A percentile compares a stretch with the other conserved stretches of the same genome.
phyloP scores from a whole-genome alignment of 108 stramenopile genomes.

The Stephanodiscus triporus region DNA sequence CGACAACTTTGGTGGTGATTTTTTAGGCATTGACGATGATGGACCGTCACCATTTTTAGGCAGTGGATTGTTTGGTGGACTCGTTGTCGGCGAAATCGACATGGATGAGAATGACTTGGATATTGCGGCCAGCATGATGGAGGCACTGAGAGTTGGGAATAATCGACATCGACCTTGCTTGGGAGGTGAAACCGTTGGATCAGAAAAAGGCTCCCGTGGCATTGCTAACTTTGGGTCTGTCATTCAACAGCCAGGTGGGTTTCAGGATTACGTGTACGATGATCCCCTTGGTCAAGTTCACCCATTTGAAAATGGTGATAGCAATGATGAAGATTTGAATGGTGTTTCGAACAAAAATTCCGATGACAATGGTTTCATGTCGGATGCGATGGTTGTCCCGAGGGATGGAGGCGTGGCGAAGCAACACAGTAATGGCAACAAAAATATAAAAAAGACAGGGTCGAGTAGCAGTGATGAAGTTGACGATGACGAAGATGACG shows the following conservation, averaged over 20 bases:
- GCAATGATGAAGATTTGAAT: constrained; percentile 31
- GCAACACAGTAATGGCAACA: not conserved
- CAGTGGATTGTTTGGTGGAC: constrained; percentile 54
- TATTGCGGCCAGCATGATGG: constrained; percentile 91
- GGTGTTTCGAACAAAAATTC: constrained; percentile 8
- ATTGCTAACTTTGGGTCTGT: constrained; percentile 41
- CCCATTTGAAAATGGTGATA: constrained; percentile 20
- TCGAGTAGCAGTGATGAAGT: constrained; percentile 20
- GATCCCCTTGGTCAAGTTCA: constrained; percentile 38
- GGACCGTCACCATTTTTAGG: constrained; percentile 33
- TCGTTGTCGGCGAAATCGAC: constrained; percentile 69
- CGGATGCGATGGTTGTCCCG: constrained; percentile 43
- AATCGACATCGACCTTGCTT: constrained; percentile 29
- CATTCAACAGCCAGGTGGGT: constrained; percentile 21
- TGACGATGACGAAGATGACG: constrained; percentile 31
- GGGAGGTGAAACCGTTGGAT: constrained; percentile 20
- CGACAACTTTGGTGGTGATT: constrained; percentile 58
- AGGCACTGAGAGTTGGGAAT: constrained; percentile 57
- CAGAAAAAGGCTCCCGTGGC: not conserved
- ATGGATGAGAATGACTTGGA: constrained; percentile 91
- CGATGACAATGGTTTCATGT: constrained; percentile 40
- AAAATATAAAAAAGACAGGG: constrained; percentile 5
- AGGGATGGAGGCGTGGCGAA: constrained; percentile 14
- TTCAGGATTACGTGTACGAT: constrained; percentile 44
- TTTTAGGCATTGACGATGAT: constrained; percentile 49